These are phyloP conservation scores for Wallacemonas sp. DNA, from an alignment of 208 protist genomes.

Conservation along the genomic window DNA sequence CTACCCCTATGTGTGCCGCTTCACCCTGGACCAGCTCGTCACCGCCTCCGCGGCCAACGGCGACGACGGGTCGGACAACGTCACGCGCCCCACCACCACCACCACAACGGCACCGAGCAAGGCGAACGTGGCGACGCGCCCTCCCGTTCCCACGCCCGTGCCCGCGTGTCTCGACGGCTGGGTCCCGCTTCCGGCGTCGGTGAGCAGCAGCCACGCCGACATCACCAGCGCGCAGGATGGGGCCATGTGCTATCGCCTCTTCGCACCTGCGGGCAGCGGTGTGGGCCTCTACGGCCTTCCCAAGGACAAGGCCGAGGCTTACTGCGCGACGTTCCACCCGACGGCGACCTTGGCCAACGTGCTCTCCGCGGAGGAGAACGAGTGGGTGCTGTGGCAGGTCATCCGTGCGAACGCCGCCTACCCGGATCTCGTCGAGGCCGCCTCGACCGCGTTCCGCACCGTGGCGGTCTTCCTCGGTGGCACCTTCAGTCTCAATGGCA, in stretches of 20 bases:
- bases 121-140: constrained; percentile 13
- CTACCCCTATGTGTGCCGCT: constrained; percentile 42
- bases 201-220: constrained; percentile 18
- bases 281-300: constrained; percentile 29
- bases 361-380: constrained; percentile 32
- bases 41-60: neutral
- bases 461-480: constrained; percentile 46
- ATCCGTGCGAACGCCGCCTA: constrained; percentile 7
- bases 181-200: constrained; percentile 25
- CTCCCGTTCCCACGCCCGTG: constrained; percentile 29
- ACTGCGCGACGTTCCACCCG: constrained; percentile 42
- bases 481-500: constrained; percentile 38
- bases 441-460: neutral
- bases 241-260: constrained; percentile 51
- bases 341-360: constrained; percentile 48
- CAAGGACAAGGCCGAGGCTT: constrained; percentile 20
- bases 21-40: constrained; percentile 13
- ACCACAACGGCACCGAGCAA: neutral
- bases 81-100: neutral
- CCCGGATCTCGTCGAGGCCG: constrained; percentile 7
- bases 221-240: constrained; percentile 10
- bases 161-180: constrained; percentile 46
- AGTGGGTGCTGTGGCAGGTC: constrained; percentile 32
- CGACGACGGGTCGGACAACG: constrained; percentile 8
- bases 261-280: constrained; percentile 24